phyloP scores from a whole-genome alignment of 2,329 filamentous ascomycete genomes.

The Xylaria sp. region DNA sequence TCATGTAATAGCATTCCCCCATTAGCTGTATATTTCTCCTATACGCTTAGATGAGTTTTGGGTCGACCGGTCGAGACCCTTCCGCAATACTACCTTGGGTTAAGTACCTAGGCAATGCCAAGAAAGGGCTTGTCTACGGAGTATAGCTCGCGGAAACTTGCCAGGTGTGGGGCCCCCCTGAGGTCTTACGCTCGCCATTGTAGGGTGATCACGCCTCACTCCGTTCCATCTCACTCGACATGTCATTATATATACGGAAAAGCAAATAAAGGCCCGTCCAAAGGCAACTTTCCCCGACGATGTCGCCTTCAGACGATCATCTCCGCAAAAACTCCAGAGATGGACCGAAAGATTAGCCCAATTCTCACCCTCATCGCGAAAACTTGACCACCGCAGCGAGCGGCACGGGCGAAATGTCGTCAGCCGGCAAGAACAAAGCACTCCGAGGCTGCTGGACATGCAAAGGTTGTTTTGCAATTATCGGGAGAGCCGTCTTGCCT shows the following conservation, averaged over 20 bases:
- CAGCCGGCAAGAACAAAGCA: conserved; percentile 25
- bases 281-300: conserved; percentile 34
- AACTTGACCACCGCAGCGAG: conserved; percentile 40
- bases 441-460: conserved; percentile 37
- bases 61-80: background rate
- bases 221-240: background rate
- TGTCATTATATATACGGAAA: conserved; percentile 1
- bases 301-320: background rate
- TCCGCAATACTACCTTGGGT: background rate
- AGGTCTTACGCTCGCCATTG: background rate
- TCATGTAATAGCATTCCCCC: background rate
- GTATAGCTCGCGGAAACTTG: conserved; percentile 34
- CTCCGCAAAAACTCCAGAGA: background rate
- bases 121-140: background rate
- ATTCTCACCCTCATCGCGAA: conserved; percentile 1
- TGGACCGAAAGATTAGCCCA: background rate
- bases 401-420: conserved; percentile 25
- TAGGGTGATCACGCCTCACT: background rate
- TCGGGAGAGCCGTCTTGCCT: background rate
- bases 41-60: background rate
- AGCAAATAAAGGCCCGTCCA: background rate
- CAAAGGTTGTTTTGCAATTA: conserved; percentile 27
- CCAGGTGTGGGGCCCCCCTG: conserved; percentile 16
- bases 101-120: conserved; percentile 15
- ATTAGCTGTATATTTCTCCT: background rate